Evolutionary conservation across 2,329 filamentous ascomycete species (phyloP).

Genomic region (Podosphaera fusca): DNA sequence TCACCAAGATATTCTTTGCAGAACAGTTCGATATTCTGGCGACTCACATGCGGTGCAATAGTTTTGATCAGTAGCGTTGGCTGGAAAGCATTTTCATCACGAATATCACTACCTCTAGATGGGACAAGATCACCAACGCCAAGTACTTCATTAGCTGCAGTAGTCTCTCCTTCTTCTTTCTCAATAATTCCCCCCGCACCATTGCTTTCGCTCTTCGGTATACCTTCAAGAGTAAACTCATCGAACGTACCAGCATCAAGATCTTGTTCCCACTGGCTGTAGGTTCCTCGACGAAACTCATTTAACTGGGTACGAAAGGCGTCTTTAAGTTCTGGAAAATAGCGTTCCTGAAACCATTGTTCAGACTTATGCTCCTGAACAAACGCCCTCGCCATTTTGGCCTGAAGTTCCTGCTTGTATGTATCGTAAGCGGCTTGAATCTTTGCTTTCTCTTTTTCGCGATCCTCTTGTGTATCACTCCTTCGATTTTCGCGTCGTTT

Average conservation of each 20-base stretch:
- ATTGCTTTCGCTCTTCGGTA: constrained; percentile 82
- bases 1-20: constrained; percentile 88
- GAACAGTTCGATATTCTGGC: constrained; percentile 78
- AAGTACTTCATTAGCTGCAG: constrained; percentile 73
- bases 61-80: constrained; percentile 95
- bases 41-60: constrained; percentile 84
- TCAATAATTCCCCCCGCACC: constrained; percentile 66
- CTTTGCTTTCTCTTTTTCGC: constrained; percentile 54
- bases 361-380: constrained; percentile 83
- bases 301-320: constrained; percentile 52
- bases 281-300: constrained; percentile 56
- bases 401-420: constrained; percentile 46
- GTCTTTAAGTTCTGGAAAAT: constrained; percentile 62
- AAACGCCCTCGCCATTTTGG: constrained; percentile 68
- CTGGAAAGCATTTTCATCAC: constrained; percentile 70
- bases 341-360: constrained; percentile 95
- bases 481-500: constrained; percentile 41
- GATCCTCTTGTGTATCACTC: constrained; percentile 45
- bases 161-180: constrained; percentile 89
- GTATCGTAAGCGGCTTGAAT: constrained; percentile 48
- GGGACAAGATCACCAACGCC: constrained; percentile 82
- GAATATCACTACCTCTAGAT: constrained; percentile 59
- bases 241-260: constrained; percentile 71
- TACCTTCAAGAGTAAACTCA: constrained; percentile 80
- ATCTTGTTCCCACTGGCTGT: constrained; percentile 75